Conservation (phyloP, 768 basidiomycete genomes). For the Porpolomopsis calyptriformis region DNA sequence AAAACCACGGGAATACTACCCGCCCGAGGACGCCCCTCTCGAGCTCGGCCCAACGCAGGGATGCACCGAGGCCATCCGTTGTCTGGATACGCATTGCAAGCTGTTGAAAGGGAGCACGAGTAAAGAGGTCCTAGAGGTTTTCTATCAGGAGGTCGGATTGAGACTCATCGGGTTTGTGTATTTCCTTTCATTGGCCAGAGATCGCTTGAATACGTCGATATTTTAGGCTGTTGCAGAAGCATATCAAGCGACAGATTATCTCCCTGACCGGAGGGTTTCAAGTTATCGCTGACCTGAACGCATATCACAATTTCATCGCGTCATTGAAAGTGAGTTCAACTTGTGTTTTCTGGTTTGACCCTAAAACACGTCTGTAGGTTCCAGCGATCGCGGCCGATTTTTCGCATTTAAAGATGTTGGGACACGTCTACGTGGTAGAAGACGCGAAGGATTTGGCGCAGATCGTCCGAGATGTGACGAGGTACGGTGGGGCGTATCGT, state of each 20-base stretch:
- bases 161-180: conserved; percentile 65
- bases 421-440: conserved; percentile 90
- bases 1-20: conserved; percentile 81
- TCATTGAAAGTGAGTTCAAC: conserved; percentile 59
- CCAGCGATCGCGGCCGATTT: conserved; percentile 82
- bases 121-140: conserved; percentile 93
- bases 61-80: conserved; percentile 82
- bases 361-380: conserved; percentile 31
- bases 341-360: neutral
- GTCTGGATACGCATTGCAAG: conserved; percentile 84
- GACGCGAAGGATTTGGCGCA: conserved; percentile 95
- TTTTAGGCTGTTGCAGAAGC: conserved; percentile 85
- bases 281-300: conserved; percentile 91
- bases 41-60: conserved; percentile 82
- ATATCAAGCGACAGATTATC: conserved; percentile 95
- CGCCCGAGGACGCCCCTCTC: conserved; percentile 64
- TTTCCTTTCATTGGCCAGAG: neutral
- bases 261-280: conserved; percentile 91
- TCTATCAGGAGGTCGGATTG: conserved; percentile 95
- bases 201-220: neutral
- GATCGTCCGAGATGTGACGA: conserved; percentile 88
- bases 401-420: conserved; percentile 91
- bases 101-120: conserved; percentile 88
- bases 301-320: conserved; percentile 81
- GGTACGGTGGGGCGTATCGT: conserved; percentile 90